Evolutionary conservation across 1,139 yeast species (phyloP), one percentile per base, ranked within the genome.

Genomic region (Pichia sp.): DNA sequence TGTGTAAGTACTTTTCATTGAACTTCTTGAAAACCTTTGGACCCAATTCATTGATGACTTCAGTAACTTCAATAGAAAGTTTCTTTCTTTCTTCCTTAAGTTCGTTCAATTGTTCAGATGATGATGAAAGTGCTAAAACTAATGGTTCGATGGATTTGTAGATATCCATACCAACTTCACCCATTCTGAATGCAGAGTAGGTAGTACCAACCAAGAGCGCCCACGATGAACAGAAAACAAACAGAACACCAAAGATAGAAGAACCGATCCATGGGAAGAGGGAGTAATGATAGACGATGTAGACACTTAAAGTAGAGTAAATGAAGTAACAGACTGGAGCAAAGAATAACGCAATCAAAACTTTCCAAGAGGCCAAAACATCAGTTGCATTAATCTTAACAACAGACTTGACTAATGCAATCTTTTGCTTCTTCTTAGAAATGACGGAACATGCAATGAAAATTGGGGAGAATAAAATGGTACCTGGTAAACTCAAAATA

Each of bases 321-420:
- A 81, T 71, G 43, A 78, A 72, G 62, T 85, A 85, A 28, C 84
- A 70, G 2, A 81, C 58, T 0, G 94, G 94, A 0, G 91, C 89
- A 53, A 81, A 69, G 3, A 79, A 81, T 63, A 84, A 69, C 15
- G 87, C 81, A 48, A 84, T 79, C 46, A 85, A 69, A 31, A 85
- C 79, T 59, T 85, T 85, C 94, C 94, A 83, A 4, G 88, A 80
- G 1, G 87, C 90, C 31, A 83, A 69, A 38, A 85, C 87, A 63
- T 85, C 94, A 45, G 74, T 79, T 14, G 87, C 93, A 54, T 78
- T 80, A 46, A 85, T 76, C 61, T 85, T 85, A 1, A 85, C 94
- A 3, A 79, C 69, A 0, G 90, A 83, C 34, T 72, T 73, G 5
- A 83, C 84, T 50, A 85, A 69, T 0, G 91, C 93, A 39, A 73